Evolutionary conservation across 1,139 yeast species (phyloP).

Genomic region (Wickerhamomyces sp.): DNA sequence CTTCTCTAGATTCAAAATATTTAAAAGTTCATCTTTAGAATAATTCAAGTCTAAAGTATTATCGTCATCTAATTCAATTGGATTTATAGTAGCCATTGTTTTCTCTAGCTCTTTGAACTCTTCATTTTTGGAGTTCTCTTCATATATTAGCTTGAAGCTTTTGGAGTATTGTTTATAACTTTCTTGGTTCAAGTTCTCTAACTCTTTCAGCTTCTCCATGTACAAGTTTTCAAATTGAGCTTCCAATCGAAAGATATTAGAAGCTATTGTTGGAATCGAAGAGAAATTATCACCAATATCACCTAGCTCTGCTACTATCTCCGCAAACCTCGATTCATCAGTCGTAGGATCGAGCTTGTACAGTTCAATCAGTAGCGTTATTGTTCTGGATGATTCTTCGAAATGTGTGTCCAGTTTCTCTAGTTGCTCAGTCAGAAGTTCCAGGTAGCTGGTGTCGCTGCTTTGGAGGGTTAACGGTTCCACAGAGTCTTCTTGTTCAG

Average conservation of each 20-base stretch:
- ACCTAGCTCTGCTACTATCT: background rate
- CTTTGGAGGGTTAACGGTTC: slow-evolving; percentile 5
- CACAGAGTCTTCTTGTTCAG: background rate
- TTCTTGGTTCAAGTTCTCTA: slow-evolving; percentile 5
- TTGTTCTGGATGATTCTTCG: slow-evolving; percentile 4
- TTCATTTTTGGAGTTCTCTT: slow-evolving; percentile 10
- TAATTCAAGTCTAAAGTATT: slow-evolving; percentile 7
- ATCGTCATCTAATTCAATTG: slow-evolving; percentile 14
- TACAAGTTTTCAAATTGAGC: slow-evolving; percentile 12
- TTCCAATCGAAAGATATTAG: slow-evolving; percentile 13
- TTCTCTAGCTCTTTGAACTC: slow-evolving; percentile 13
- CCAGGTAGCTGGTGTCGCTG: slow-evolving; percentile 4
- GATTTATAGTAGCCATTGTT: slow-evolving; percentile 8
- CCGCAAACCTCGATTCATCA: background rate
- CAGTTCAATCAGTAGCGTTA: slow-evolving; percentile 6
- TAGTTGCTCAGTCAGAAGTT: slow-evolving; percentile 9
- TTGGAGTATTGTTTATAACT: slow-evolving; percentile 12
- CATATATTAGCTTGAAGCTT: slow-evolving; percentile 17
- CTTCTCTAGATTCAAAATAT: slow-evolving; percentile 17
- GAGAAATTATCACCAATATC: too few species aligned
- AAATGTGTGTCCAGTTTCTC: slow-evolving; percentile 12
- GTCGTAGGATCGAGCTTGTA: background rate
- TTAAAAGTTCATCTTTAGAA: slow-evolving; percentile 16
- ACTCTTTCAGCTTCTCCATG: slow-evolving; percentile 4
- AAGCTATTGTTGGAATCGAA: background rate